Evolutionary conservation across 1,284 basidiomycete species (phyloP).

Genomic region (Tetrapyrgos nigripes): DNA sequence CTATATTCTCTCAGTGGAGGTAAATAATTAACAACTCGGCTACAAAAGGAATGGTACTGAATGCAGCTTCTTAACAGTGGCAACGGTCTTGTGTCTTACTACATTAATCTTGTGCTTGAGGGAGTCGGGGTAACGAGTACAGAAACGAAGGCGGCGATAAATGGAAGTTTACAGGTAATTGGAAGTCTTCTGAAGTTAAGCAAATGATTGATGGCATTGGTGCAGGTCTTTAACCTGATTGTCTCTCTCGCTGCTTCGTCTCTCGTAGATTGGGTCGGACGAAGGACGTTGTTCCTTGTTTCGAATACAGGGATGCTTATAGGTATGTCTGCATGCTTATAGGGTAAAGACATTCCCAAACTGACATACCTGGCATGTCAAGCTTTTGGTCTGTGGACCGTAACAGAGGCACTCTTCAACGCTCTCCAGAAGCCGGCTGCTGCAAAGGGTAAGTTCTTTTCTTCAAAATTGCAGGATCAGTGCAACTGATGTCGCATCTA

Average conservation of each 20-base stretch:
- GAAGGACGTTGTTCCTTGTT: slow-evolving; percentile 65
- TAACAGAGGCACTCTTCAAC: slow-evolving; percentile 65
- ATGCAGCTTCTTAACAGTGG: slow-evolving; percentile 42
- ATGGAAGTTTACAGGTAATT: slow-evolving; percentile 63
- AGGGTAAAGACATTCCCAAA: not conserved
- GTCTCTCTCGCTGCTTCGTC: slow-evolving; percentile 62
- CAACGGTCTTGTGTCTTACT: slow-evolving; percentile 72
- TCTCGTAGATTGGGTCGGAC: slow-evolving; percentile 64
- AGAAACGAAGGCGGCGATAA: slow-evolving; percentile 63
- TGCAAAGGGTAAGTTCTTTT: slow-evolving; percentile 52
- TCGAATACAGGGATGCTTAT: slow-evolving; percentile 73
- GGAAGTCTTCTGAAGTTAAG: not conserved
- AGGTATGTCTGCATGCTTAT: slow-evolving; percentile 38
- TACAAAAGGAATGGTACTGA: too few relatives aligned
- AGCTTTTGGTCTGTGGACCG: slow-evolving; percentile 67
- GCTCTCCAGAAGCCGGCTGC: slow-evolving; percentile 51
- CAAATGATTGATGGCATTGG: not conserved
- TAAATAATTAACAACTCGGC: slow-evolving; percentile 28
- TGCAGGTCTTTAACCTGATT: slow-evolving; percentile 58
- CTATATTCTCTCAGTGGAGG: slow-evolving; percentile 74
- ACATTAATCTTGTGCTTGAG: slow-evolving; percentile 68
- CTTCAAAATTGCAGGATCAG: not conserved
- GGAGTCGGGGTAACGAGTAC: slow-evolving; percentile 61
- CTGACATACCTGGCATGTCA: not conserved
- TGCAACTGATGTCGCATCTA: slow-evolving; percentile 21